Evolutionary conservation across 768 basidiomycete species (phyloP).

Genomic region (Xerocomus brunneocitrinus): DNA sequence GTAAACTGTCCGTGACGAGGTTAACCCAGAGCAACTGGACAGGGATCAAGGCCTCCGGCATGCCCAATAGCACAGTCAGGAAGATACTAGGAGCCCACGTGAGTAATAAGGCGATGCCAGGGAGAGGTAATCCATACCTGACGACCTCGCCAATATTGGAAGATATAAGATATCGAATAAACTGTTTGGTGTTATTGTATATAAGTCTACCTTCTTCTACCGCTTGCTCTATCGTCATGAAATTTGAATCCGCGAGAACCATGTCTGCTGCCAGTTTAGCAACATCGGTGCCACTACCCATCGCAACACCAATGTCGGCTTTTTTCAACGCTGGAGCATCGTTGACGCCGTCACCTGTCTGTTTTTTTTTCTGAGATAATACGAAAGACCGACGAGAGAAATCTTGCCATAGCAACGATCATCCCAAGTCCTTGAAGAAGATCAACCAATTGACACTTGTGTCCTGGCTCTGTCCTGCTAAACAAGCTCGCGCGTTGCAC

Average conservation of each 20-base stretch:
- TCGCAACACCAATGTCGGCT: slow-evolving; percentile 97
- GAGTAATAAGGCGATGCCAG: background rate
- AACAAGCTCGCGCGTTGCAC: slow-evolving; percentile 89
- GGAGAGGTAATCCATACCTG: slow-evolving; percentile 36
- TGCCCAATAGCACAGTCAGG: slow-evolving; percentile 92
- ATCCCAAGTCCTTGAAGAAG: slow-evolving; percentile 85
- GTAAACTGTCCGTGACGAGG: slow-evolving; percentile 92
- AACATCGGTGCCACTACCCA: slow-evolving; percentile 98
- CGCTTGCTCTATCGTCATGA: slow-evolving; percentile 92
- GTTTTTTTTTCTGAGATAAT: slow-evolving; percentile 5
- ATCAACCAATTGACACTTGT: slow-evolving; percentile 94
- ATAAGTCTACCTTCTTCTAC: slow-evolving; percentile 97
- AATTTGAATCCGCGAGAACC: slow-evolving; percentile 97
- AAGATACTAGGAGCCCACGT: slow-evolving; percentile 64
- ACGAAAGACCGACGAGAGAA: slow-evolving; percentile 6
- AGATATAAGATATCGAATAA: slow-evolving; percentile 98
- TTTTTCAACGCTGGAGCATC: slow-evolving; percentile 96
- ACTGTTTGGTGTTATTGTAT: slow-evolving; percentile 99
- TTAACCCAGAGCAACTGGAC: slow-evolving; percentile 99
- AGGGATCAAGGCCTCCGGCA: slow-evolving; percentile 99
- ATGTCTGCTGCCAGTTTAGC: slow-evolving; percentile 98
- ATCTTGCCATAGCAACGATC: slow-evolving; percentile 88
- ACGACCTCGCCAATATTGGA: slow-evolving; percentile 98
- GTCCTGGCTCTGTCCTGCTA: slow-evolving; percentile 88
- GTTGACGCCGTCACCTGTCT: slow-evolving; percentile 98